Evolutionary conservation across 306 rosid species (phyloP).

Genomic region (Mimosa bimucronata): DNA sequence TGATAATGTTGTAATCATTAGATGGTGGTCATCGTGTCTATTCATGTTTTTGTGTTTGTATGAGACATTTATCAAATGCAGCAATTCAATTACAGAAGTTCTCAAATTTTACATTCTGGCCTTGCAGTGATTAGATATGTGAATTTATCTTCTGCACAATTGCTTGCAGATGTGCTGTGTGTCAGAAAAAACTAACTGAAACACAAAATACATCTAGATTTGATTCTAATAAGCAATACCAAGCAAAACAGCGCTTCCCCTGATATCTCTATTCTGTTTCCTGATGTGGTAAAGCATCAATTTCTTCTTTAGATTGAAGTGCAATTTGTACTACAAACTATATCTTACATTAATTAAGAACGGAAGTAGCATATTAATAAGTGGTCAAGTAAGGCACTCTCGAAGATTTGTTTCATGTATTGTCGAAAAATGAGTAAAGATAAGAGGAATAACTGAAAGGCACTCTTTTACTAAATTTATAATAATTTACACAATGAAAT

Average conservation of each 20-base stretch:
- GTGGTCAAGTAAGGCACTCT: not conserved
- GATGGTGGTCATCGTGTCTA: slow-evolving; percentile 35
- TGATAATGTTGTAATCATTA: slow-evolving; percentile 44
- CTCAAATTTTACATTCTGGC: slow-evolving; percentile 19
- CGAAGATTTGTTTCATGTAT: slow-evolving; percentile 9
- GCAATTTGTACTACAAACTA: no score
- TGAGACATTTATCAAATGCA: slow-evolving; percentile 31
- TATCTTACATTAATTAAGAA: no score
- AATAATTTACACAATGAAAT: slow-evolving; percentile 24
- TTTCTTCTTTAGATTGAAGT: not conserved
- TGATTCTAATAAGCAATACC: slow-evolving; percentile 1
- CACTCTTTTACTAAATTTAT: slow-evolving; percentile 31
- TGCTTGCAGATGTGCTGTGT: not conserved
- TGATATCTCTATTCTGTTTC: not conserved
- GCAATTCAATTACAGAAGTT: slow-evolving; percentile 38
- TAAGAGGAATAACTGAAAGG: slow-evolving; percentile 27
- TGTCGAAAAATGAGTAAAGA: not conserved
- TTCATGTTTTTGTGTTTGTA: slow-evolving; percentile 34
- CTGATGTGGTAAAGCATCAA: not conserved
- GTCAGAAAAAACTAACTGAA: not conserved
- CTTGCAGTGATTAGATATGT: not conserved
- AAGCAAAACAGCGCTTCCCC: not conserved
- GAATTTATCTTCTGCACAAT: not conserved
- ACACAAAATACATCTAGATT: not conserved
- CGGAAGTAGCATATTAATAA: not conserved